phyloP scores from a whole-genome alignment of 2,329 filamentous ascomycete genomes.

The Sarocladium brachiariae region DNA sequence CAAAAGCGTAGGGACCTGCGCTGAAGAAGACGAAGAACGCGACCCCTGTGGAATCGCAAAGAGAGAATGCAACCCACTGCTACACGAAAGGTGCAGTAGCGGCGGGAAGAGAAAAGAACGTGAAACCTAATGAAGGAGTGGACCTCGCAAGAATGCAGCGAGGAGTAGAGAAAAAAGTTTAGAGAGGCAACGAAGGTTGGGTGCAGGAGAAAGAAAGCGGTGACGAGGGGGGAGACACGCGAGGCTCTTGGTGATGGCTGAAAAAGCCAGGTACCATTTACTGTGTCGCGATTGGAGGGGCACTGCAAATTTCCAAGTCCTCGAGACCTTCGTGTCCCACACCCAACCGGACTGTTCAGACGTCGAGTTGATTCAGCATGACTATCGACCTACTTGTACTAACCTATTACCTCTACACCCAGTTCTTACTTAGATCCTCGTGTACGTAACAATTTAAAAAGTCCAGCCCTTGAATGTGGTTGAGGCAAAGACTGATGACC shows the following conservation, averaged over 20 bases:
- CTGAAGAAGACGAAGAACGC: background rate
- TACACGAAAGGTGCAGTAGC: conserved; percentile 10
- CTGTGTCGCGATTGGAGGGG: conserved; percentile 3
- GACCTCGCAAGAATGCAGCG: conserved; percentile 1
- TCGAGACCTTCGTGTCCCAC: background rate
- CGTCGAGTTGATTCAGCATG: background rate
- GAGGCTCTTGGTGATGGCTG: background rate
- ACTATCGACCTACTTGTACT: background rate
- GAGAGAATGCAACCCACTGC: background rate
- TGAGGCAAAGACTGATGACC: too few species aligned
- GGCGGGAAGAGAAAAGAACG: background rate
- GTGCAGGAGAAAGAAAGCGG: background rate
- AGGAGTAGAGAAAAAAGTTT: background rate
- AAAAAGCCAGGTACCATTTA: background rate
- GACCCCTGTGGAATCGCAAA: conserved; percentile 5
- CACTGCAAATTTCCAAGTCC: conserved; percentile 3
- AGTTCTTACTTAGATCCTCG: too few species aligned
- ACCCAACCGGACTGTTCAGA: background rate
- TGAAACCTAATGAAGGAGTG: background rate
- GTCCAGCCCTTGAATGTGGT: too few species aligned
- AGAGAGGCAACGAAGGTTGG: background rate
- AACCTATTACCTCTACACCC: too few species aligned
- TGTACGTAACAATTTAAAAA: too few species aligned
- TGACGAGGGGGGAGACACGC: background rate
- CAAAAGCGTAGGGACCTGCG: background rate